A percentile compares a stretch with the other conserved stretches of the same genome.
Evolutionary conservation across 805 yeast species (phyloP).

Genomic region (Pichia insulana): DNA sequence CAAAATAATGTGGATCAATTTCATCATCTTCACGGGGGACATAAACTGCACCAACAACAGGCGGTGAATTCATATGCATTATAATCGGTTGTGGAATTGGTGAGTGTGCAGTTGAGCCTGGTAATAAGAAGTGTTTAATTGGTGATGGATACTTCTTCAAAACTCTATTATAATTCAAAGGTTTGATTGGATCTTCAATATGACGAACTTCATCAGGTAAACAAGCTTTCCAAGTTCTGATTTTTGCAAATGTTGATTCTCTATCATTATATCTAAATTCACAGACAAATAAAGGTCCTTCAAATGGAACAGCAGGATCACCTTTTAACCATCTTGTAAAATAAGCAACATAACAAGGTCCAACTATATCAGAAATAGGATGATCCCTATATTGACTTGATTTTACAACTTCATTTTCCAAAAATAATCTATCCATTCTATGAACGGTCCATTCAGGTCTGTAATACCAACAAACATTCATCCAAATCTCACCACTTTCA

Average conservation of each 20-base stretch:
- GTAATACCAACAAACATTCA: slow-evolving; percentile 96
- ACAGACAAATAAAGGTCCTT: slow-evolving; percentile 84
- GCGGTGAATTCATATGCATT: slow-evolving; percentile 84
- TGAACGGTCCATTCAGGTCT: slow-evolving; percentile 98
- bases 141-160: slow-evolving; percentile 80
- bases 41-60: slow-evolving; percentile 88
- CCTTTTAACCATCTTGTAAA: slow-evolving; percentile 93
- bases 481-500: slow-evolving; percentile 74
- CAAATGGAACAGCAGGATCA: slow-evolving; percentile 73
- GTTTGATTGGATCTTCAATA: slow-evolving; percentile 69
- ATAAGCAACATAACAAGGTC: slow-evolving; percentile 91
- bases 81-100: slow-evolving; percentile 75
- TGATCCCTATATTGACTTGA: slow-evolving; percentile 97
- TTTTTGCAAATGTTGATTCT: slow-evolving; percentile 85
- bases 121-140: slow-evolving; percentile 64
- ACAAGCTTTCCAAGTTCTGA: slow-evolving; percentile 98
- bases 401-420: slow-evolving; percentile 91
- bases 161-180: slow-evolving; percentile 54
- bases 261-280: slow-evolving; percentile 90
- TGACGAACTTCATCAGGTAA: slow-evolving; percentile 93
- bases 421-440: slow-evolving; percentile 78
- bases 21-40: slow-evolving; percentile 62
- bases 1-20: slow-evolving; percentile 67
- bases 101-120: slow-evolving; percentile 63
- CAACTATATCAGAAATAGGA: slow-evolving; percentile 76